These are phyloP conservation scores for Lepiota subincarnata DNA, from an alignment of 768 basidiomycete species.

Conservation along the genomic window DNA sequence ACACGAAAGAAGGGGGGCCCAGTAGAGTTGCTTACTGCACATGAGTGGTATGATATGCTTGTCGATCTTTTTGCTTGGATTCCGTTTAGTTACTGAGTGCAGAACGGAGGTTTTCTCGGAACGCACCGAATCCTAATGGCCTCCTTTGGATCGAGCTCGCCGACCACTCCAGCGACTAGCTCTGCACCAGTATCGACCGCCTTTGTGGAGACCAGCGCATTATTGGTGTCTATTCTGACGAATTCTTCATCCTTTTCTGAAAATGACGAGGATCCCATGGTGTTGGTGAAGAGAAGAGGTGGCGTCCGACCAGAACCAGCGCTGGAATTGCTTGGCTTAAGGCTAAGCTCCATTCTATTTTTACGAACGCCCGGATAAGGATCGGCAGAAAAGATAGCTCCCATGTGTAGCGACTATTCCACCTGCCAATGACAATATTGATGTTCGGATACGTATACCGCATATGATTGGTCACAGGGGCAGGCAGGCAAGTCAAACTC, in stretches of 20 bases:
- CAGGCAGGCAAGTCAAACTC: too few relatives aligned
- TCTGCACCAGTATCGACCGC: constrained; percentile 63
- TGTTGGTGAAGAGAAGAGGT: neutral
- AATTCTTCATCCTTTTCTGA: neutral
- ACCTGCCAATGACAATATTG: too few relatives aligned
- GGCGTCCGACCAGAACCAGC: too few relatives aligned
- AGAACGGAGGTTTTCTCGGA: neutral
- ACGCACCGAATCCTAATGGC: constrained; percentile 46
- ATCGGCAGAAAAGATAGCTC: too few relatives aligned
- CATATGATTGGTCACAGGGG: too few relatives aligned
- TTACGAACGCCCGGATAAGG: too few relatives aligned
- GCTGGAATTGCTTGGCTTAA: too few relatives aligned
- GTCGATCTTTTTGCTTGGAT: constrained; percentile 56
- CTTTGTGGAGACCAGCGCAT: constrained; percentile 30
- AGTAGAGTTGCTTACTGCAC: constrained; percentile 48
- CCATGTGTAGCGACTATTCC: too few relatives aligned
- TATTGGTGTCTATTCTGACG: neutral
- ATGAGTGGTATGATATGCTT: constrained; percentile 64
- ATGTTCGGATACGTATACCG: too few relatives aligned
- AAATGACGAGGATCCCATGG: constrained; percentile 3
- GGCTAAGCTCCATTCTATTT: too few relatives aligned
- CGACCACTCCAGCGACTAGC: constrained; percentile 42
- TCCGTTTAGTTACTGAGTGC: neutral
- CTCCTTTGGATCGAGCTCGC: constrained; percentile 48
- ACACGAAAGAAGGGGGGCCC: neutral